These are phyloP conservation scores for Trichaptum fuscoviolaceum DNA, from an alignment of 768 basidiomycete species.

Conservation along the genomic window DNA sequence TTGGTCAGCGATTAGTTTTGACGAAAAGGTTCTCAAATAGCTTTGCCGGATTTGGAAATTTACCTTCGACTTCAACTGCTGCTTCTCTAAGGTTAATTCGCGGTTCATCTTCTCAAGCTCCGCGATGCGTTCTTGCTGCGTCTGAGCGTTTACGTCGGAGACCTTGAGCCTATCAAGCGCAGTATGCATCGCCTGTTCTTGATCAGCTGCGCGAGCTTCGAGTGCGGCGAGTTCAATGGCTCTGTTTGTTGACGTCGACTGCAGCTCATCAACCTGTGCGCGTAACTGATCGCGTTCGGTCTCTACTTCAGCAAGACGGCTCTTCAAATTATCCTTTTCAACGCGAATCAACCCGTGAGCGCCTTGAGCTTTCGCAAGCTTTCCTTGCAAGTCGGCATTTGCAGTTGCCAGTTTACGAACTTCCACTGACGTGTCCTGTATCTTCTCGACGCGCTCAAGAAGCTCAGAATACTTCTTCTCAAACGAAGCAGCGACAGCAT, in stretches of 20 bases:
- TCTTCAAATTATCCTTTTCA: constrained; percentile 69
- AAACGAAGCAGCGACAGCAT: constrained; percentile 20
- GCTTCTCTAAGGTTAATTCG: constrained; percentile 52
- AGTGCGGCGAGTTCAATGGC: constrained; percentile 41
- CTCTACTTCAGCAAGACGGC: constrained; percentile 57
- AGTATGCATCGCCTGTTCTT: constrained; percentile 70
- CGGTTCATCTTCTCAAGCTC: constrained; percentile 58
- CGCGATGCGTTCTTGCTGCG: constrained; percentile 51
- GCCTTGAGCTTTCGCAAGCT: constrained; percentile 70
- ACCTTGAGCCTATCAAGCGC: constrained; percentile 67
- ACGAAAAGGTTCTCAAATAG: constrained; percentile 10
- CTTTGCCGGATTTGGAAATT: background rate
- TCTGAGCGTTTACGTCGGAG: constrained; percentile 63
- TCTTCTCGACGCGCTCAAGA: constrained; percentile 41
- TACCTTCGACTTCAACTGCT: constrained; percentile 56
- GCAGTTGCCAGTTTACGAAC: constrained; percentile 45
- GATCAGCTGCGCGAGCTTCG: constrained; percentile 48
- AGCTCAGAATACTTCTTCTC: constrained; percentile 23
- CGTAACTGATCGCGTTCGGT: constrained; percentile 60
- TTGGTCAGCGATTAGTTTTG: constrained; percentile 4
- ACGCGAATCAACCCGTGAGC: constrained; percentile 75
- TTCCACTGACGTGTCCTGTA: constrained; percentile 64
- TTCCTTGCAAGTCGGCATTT: constrained; percentile 67
- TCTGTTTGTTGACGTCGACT: constrained; percentile 37
- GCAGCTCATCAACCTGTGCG: constrained; percentile 49